Evolutionary conservation across 352 stramenopile species (phyloP), one percentile per base, ranked within the genome.

Genomic region (Pythium insidiosum): DNA sequence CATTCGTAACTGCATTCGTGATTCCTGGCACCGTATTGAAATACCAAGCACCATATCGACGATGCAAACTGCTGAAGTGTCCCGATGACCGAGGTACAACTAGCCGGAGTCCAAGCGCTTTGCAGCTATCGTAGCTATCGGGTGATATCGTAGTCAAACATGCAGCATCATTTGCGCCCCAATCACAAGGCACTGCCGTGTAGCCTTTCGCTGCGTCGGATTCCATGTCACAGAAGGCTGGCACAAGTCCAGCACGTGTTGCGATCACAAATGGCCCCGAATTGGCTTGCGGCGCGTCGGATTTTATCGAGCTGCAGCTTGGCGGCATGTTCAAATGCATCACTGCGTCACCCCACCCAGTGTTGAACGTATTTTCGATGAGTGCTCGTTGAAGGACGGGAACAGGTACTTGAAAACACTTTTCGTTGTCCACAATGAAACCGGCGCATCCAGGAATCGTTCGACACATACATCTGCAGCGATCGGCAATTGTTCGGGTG

Each of bases 241-340:
- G 53, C 24, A 69, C 53, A 19, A 84, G 42, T 6, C 68, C 56
- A 26, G 43, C 34, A 11, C 49, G 55, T 9, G 72, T 84, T 5
- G 66, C 64, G 20, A 84, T 78, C 15, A 61, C 44, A 40, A 75
- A 81, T 6, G 59, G 34, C 0, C 63, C 66, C 20, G 55, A 77
- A 11, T 40, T 9, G 13, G 66, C 55, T 49, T 47, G 56, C 15
- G 35, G 9, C 3, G 51, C 53, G 23, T 74, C 57, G 1, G 36
- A 18, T 44, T 84, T 84, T 43, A 84, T 75, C n/a, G 59, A 45
- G 16, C 63, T 63, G 43, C 72, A 84, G 42, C 55, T 79, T 1
- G 51, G 48, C 13, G 72, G 72, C 47, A 79, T 59, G 33, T 84
- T 84, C n/a, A 84, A 28, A 29, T 81, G 61, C 23, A 84, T 45